These are phyloP conservation scores for Beauveria sp. DNA, from an alignment of 2,329 filamentous ascomycete genomes.

Conservation along the genomic window DNA sequence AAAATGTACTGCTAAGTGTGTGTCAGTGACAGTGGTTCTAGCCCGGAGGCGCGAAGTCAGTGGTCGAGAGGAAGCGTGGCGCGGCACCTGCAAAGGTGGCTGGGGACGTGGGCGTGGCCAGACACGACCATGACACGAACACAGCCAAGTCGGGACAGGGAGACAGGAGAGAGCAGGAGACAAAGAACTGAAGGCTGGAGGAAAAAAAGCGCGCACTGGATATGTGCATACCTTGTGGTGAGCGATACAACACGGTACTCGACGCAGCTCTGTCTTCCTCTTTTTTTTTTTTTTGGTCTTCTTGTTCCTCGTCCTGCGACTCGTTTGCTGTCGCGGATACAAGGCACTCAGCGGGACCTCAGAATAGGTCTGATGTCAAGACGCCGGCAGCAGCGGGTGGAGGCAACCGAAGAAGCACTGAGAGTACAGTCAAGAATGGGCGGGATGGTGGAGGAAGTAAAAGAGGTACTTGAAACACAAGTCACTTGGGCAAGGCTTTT, in stretches of 20 bases:
- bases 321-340: neutral
- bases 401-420: neutral
- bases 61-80: neutral
- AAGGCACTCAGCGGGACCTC: neutral
- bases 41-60: neutral
- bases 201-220: neutral
- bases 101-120: neutral
- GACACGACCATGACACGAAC: conserved; percentile 8
- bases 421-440: neutral
- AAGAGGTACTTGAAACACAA: conserved; percentile 32
- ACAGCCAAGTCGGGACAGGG: neutral
- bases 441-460: conserved; percentile 17
- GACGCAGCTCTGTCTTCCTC: neutral
- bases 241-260: neutral
- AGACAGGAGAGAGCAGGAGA: neutral
- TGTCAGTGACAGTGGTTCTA: neutral
- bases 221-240: neutral
- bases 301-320: neutral
- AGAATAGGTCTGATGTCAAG: neutral
- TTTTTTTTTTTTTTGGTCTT: neutral
- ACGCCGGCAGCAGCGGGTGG: neutral
- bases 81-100: neutral
- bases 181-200: neutral
- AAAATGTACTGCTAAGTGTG: neutral
- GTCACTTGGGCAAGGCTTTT: conserved; percentile 30